Evolutionary conservation across 441 rosid genomes (phyloP), one percentile per base, ranked within the genome.

Genomic region (Eutrema salsugineum): DNA sequence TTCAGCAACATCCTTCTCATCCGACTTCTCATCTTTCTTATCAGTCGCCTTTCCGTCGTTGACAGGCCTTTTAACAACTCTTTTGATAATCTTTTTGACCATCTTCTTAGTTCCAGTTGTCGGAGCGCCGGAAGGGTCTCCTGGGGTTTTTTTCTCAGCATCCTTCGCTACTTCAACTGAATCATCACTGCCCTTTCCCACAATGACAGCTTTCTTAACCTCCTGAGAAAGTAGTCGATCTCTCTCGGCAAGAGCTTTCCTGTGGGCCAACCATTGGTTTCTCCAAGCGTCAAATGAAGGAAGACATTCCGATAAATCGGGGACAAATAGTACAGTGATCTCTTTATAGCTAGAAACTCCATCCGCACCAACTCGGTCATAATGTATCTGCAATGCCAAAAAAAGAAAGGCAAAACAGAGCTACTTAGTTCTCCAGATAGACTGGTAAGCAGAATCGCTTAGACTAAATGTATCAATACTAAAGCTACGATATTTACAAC

Each of bases 271-370:
- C 99, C 98, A 95, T 56, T 89, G 92, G 36, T 79, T 81, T 76
- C 81, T 81, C 99, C 98, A 96, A 7, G 79, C 47, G 61, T 91
- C 96, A 77, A 88, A 68, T 30, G 91, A 88, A 77, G 99, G 98
- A 42, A 96, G 91, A 68, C 97, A 93, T 68, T 88, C 93, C 17
- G 93, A 87, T 69, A 93, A 86, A 80, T 96, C 97, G 1, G 98
- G 99, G 81, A 96, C 97, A 86, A 87, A 96, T 53, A 91, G 85
- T 33, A 96, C 93, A 6, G 96, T 88, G 68, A 93, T 84, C 85
- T 96, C 99, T 69, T 87, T 96, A 80, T 86, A 94, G 83, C 88
- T 88, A 78, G 86, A 93, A 42, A 86, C 82, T 44, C 99, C 99
- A 76, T 96, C 98, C 39, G 83, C 67, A 49, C 93, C 91, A 80